These are phyloP conservation scores for Ganoderma lucidum DNA, from an alignment of 1,284 basidiomycete genomes.

Conservation along the genomic window DNA sequence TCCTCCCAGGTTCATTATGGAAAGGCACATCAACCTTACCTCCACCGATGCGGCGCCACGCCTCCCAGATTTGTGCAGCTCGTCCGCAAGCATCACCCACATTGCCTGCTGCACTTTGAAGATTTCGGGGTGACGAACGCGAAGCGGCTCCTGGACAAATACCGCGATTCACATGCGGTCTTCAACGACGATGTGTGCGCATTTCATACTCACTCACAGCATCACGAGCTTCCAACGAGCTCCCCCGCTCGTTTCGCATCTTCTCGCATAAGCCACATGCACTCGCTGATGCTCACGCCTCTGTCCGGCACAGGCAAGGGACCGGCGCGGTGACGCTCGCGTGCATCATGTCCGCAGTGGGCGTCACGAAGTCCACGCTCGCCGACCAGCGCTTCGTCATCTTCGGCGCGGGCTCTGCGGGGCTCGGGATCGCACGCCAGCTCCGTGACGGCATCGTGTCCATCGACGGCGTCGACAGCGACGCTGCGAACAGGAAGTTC, in stretches of 20 bases:
- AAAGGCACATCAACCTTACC: not conserved
- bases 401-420: constrained; percentile 86
- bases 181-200: constrained; percentile 85
- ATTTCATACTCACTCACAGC: not conserved
- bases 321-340: constrained; percentile 89
- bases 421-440: constrained; percentile 79
- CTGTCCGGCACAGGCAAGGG: constrained; percentile 65
- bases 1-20: not conserved
- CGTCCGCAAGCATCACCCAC: constrained; percentile 52
- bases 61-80: constrained; percentile 50
- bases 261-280: not conserved
- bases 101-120: constrained; percentile 76
- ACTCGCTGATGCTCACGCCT: not conserved
- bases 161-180: constrained; percentile 69
- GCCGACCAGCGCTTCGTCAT: constrained; percentile 81
- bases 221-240: not conserved
- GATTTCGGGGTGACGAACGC: constrained; percentile 84
- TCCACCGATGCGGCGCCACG: not conserved
- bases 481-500: constrained; percentile 71
- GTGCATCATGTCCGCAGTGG: constrained; percentile 77
- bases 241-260: constrained; percentile 10
- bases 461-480: constrained; percentile 60
- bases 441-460: constrained; percentile 80
- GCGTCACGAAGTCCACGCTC: constrained; percentile 74
- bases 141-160: constrained; percentile 72